Base-by-base conservation (phyloP, 106 monocot genomes). In the Platanthera zijinensis region DNA sequence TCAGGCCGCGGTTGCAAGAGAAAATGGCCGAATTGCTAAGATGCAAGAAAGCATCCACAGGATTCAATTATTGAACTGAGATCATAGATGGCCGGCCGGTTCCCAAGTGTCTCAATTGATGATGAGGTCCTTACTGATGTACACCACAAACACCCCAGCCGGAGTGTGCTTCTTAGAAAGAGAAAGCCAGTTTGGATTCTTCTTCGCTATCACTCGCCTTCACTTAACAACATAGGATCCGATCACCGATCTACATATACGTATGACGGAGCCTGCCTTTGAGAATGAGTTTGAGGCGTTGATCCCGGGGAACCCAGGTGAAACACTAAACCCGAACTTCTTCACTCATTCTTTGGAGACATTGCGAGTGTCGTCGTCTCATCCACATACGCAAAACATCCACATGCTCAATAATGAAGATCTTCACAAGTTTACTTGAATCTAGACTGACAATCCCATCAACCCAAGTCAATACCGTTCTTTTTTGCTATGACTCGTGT, bases 251-350 rank as follows among this genome's bases (percentile, higher is more conserved):
- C 21, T n/a, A 62, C 61, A 62, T 62, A 62, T 19, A 62, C 61
- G n/a, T 21, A n/a, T 19, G 61, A 19, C 22, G n/a, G 61, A 62
- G 2, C 19, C n/a, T 21, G 61, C 19, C 61, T 62, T 62, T 62
- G n/a, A n/a, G n/a, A 8, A 62, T 62, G n/a, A 62, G 61, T 62
- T 62, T 62, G 61, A 62, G 61, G 61, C 61, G 61, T 62, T 62
- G n/a, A n/a, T n/a, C n/a, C n/a, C n/a, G n/a, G n/a, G n/a, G n/a
- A n/a, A n/a, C n/a, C n/a, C n/a, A n/a, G n/a, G n/a, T n/a, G n/a
- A n/a, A n/a, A n/a, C n/a, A n/a, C n/a, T n/a, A n/a, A n/a, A n/a
- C 62, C 62, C 62, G 25, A 62, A 62, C 62, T 62, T 62, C n/a
- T 62, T 18, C 4, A 62, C 62, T 62, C 62, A 62, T 62, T 62